Percentiles rank a stretch among this genome's conserved stretches.
phyloP scores from a whole-genome alignment of 108 stramenopile species.

The Nitzschia sp. region DNA sequence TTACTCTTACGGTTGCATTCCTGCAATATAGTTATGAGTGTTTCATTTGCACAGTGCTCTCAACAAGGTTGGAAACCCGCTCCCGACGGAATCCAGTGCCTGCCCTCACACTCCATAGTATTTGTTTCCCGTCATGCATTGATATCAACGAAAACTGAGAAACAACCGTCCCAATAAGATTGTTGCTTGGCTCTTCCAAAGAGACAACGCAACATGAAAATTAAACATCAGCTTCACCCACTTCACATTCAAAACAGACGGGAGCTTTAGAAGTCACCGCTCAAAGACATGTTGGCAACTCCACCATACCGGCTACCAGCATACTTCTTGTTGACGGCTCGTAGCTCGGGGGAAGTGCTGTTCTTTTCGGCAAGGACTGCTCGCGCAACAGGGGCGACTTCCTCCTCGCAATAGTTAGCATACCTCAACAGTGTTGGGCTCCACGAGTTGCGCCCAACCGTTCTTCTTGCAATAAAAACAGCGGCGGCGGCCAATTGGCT shows the following conservation, averaged over 20 bases:
- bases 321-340: slow-evolving; percentile 89
- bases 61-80: background rate
- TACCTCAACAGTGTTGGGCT: slow-evolving; percentile 88
- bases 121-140: background rate
- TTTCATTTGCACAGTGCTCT: slow-evolving; percentile 1
- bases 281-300: slow-evolving; percentile 63
- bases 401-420: slow-evolving; percentile 80
- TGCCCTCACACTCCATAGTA: background rate
- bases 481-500: slow-evolving; percentile 90
- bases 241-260: background rate
- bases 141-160: background rate
- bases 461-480: slow-evolving; percentile 84
- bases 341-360: slow-evolving; percentile 53
- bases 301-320: slow-evolving; percentile 70
- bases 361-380: slow-evolving; percentile 65
- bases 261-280: slow-evolving; percentile 39
- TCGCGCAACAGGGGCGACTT: slow-evolving; percentile 72
- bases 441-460: slow-evolving; percentile 87
- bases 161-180: background rate
- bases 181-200: slow-evolving; percentile 30
- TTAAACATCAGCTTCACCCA: background rate
- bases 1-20: background rate
- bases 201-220: slow-evolving; percentile 7
- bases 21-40: slow-evolving; percentile 2
- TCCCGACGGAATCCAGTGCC: background rate